Evolutionary conservation across 257 asterid genomes (phyloP).

Genomic region (Nicotiana noctiflora): DNA sequence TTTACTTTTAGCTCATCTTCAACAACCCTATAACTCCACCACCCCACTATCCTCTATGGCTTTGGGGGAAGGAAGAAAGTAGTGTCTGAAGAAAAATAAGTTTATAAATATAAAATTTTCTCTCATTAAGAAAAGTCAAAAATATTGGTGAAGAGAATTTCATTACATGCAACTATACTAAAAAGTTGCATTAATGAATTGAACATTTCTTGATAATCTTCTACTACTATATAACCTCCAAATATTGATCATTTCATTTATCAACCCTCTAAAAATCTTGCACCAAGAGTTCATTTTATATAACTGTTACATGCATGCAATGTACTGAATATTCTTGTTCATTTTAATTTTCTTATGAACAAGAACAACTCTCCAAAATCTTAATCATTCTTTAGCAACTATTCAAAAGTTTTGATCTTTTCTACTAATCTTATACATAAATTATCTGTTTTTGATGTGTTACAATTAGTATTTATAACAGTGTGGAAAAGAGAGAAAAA

Average conservation of each 20-base stretch:
- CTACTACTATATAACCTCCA: not conserved
- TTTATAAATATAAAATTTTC: not conserved
- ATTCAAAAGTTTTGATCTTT: not conserved
- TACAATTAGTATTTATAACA: too few species aligned
- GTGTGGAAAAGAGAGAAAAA: too few species aligned
- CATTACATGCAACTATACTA: not conserved
- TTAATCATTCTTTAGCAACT: not conserved
- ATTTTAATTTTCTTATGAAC: not conserved
- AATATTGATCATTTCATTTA: not conserved
- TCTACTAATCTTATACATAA: not conserved
- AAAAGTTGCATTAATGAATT: not conserved
- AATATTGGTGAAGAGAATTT: not conserved
- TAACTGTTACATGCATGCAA: not conserved
- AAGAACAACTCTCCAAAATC: not conserved
- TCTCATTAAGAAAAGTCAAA: not conserved
- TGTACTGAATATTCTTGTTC: not conserved
- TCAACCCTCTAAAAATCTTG: not conserved
- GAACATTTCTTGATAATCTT: not conserved
- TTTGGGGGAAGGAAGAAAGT: not conserved
- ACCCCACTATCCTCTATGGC: constrained; percentile 1
- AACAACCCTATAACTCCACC: not conserved
- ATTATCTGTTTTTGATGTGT: too few species aligned
- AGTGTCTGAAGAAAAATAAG: not conserved
- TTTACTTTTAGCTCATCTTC: not conserved
- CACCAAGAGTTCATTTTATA: not conserved